Evolutionary conservation across 148 eudicot genomes (phyloP).

Genomic region (Fagopyrum tataricum): DNA sequence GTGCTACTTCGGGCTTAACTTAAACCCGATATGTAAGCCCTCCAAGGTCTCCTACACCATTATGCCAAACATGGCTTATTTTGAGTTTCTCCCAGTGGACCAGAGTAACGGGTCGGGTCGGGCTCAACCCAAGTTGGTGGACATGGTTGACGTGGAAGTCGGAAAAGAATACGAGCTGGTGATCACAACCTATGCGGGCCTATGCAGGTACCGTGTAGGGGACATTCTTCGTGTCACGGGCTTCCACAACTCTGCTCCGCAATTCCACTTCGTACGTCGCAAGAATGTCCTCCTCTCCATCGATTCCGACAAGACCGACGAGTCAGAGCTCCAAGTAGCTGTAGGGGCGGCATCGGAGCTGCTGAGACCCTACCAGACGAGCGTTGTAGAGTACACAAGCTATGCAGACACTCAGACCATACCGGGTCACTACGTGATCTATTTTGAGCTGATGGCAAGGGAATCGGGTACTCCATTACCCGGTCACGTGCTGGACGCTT

Average conservation of each 20-base stretch:
- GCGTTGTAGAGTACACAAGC: slow-evolving; percentile 81
- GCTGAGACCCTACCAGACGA: slow-evolving; percentile 32
- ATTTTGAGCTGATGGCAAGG: slow-evolving; percentile 56
- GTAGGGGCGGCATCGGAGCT: slow-evolving; percentile 52
- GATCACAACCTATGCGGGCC: slow-evolving; percentile 78
- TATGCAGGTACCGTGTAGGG: slow-evolving; percentile 70
- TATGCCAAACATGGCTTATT: slow-evolving; percentile 95
- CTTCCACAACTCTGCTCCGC: slow-evolving; percentile 84
- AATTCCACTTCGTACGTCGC: slow-evolving; percentile 69
- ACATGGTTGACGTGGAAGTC: slow-evolving; percentile 62
- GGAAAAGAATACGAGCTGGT: slow-evolving; percentile 86
- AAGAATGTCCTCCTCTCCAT: slow-evolving; percentile 76
- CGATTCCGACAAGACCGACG: slow-evolving; percentile 84
- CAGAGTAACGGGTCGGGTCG: slow-evolving; percentile 17
- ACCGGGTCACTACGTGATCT: slow-evolving; percentile 79
- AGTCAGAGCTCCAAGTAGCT: slow-evolving; percentile 65
- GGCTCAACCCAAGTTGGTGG: slow-evolving; percentile 37
- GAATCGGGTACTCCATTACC: slow-evolving; percentile 35
- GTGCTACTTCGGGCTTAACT: slow-evolving; percentile 70
- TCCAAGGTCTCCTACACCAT: slow-evolving; percentile 79
- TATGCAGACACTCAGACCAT: slow-evolving; percentile 62
- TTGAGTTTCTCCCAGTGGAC: slow-evolving; percentile 70
- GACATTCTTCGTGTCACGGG: slow-evolving; percentile 86
- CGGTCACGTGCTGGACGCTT: slow-evolving; percentile 33
- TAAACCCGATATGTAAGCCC: slow-evolving; percentile 77